A percentile compares a stretch with the other conserved stretches of the same genome.
These are phyloP conservation scores for Termitomyces sp. DNA, from an alignment of 768 basidiomycete species.

Conservation along the genomic window DNA sequence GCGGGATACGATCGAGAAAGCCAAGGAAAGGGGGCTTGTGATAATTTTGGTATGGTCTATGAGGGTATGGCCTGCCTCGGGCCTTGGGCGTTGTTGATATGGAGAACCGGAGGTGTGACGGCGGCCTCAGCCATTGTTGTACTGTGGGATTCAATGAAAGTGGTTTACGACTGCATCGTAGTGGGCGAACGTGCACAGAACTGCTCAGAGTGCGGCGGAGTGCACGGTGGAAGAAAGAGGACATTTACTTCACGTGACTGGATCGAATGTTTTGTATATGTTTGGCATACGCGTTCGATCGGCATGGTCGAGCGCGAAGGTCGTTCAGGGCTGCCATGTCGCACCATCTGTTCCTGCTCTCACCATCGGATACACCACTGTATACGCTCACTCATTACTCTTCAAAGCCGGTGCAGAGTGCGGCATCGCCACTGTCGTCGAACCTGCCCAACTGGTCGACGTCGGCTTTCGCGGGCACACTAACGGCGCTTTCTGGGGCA, in stretches of 20 bases:
- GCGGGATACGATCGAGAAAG: conserved; percentile 50
- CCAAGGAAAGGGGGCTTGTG: conserved; percentile 17
- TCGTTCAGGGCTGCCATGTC: conserved; percentile 46
- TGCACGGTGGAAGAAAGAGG: conserved; percentile 8
- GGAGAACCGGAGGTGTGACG: conserved; percentile 6
- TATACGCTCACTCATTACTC: conserved; percentile 83
- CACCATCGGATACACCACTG: conserved; percentile 81
- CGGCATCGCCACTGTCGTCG: conserved; percentile 65
- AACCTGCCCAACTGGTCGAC: conserved; percentile 90
- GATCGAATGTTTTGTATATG: not conserved
- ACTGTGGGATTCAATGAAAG: not conserved
- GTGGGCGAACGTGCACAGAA: not conserved
- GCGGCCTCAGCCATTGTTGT: not conserved
- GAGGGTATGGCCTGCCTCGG: conserved; percentile 13
- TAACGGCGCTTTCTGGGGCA: conserved; percentile 83
- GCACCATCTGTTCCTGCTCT: conserved; percentile 80
- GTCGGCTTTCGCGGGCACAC: conserved; percentile 84
- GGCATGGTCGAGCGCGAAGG: not conserved
- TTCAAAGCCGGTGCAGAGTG: conserved; percentile 57
- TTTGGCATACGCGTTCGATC: conserved; percentile 6
- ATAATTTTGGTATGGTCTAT: conserved; percentile 1
- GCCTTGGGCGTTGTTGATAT: conserved; percentile 4
- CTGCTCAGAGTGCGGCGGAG: not conserved
- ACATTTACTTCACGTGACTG: conserved; percentile 4
- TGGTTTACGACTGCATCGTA: conserved; percentile 7